Conservation (phyloP, 1,284 basidiomycete genomes). For the Sporisorium reilianum region DNA sequence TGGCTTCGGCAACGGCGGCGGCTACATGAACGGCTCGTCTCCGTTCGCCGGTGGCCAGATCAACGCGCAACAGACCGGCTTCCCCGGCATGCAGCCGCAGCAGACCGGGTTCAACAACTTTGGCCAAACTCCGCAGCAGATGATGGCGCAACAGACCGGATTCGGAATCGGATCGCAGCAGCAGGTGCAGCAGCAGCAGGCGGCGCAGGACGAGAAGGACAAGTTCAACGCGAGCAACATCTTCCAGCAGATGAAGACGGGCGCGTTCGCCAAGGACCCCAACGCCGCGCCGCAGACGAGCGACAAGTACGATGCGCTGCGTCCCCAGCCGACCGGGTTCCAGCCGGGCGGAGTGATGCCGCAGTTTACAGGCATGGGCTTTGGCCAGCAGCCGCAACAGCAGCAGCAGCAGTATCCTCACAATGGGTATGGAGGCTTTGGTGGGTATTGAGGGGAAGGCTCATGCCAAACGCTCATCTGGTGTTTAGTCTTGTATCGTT, state of each 20-base stretch:
- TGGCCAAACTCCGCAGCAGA: conserved; percentile 50
- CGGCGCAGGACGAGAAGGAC: conserved; percentile 46
- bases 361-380: conserved; percentile 47
- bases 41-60: conserved; percentile 39
- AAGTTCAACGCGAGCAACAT: conserved; percentile 63
- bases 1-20: conserved; percentile 37
- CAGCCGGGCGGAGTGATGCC: conserved; percentile 63
- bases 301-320: conserved; percentile 67
- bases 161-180: conserved; percentile 53
- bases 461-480: neutral
- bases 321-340: conserved; percentile 68
- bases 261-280: conserved; percentile 56
- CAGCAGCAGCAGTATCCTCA: conserved; percentile 26
- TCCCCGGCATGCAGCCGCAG: conserved; percentile 52
- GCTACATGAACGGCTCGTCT: conserved; percentile 35
- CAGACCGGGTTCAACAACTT: conserved; percentile 38
- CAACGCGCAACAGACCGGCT: conserved; percentile 54
- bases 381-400: conserved; percentile 31
- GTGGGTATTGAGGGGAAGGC: conserved; percentile 18
- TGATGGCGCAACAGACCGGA: conserved; percentile 55
- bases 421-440: conserved; percentile 41
- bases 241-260: conserved; percentile 67
- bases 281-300: conserved; percentile 56
- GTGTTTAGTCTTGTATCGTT: conserved; percentile 10
- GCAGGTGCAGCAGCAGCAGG: conserved; percentile 46